Evolutionary conservation across 805 yeast genomes (phyloP).

Genomic region (Starmerella powellii): DNA sequence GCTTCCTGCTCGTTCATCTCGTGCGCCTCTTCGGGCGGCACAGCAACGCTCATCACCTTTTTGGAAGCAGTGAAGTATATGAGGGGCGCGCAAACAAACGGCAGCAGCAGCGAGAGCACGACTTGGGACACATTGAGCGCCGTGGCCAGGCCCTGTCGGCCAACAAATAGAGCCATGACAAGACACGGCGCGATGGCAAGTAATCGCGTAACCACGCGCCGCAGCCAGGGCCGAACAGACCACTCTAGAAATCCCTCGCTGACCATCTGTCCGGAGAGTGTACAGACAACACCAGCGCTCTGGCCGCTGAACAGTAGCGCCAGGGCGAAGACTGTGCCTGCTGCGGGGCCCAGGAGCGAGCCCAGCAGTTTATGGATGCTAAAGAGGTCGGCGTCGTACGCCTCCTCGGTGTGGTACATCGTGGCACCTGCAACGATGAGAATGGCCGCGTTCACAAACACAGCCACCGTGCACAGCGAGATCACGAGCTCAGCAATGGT

Average conservation of each 20-base stretch:
- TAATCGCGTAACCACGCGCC: constrained; percentile 69
- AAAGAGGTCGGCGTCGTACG: constrained; percentile 68
- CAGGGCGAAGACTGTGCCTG: constrained; percentile 78
- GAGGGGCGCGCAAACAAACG: constrained; percentile 80
- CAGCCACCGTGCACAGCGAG: constrained; percentile 73
- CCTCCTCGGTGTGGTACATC: constrained; percentile 47
- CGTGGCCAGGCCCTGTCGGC: constrained; percentile 63
- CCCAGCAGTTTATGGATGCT: constrained; percentile 65
- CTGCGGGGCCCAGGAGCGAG: constrained; percentile 64
- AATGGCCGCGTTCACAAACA: constrained; percentile 86
- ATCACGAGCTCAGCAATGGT: constrained; percentile 74
- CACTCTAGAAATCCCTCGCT: constrained; percentile 79
- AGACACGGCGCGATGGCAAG: constrained; percentile 79
- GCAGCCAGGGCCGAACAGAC: constrained; percentile 68
- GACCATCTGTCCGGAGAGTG: constrained; percentile 87
- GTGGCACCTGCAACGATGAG: constrained; percentile 88
- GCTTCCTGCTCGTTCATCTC: not conserved
- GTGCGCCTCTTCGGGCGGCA: not conserved
- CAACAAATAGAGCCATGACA: constrained; percentile 56
- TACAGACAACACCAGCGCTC: constrained; percentile 88
- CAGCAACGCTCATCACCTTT: constrained; percentile 44
- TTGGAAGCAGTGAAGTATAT: constrained; percentile 67
- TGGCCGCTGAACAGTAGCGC: constrained; percentile 88
- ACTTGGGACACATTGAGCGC: constrained; percentile 77
- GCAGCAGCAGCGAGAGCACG: constrained; percentile 63